Evolutionary conservation across 2,329 filamentous ascomycete species (phyloP).

Genomic region (Ploettnerulaceae sp.): DNA sequence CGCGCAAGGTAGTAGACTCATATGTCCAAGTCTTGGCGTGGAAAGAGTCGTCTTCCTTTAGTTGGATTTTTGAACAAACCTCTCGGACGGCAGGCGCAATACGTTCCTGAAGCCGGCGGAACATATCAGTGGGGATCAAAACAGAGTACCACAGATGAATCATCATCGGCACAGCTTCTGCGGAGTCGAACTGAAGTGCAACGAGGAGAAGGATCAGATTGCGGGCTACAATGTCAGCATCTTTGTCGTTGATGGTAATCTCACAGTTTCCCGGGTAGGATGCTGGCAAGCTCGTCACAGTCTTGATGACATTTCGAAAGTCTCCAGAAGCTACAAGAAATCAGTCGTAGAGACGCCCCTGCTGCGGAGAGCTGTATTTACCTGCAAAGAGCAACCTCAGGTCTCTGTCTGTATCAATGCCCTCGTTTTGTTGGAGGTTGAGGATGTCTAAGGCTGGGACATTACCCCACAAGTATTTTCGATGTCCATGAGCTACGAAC

Average conservation of each 20-base stretch:
- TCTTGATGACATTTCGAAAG: slow-evolving; percentile 39
- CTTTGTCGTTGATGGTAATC: slow-evolving; percentile 25
- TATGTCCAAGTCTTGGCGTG: neutral
- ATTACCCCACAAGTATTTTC: slow-evolving; percentile 1
- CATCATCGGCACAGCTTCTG: neutral
- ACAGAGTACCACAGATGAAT: slow-evolving; percentile 45
- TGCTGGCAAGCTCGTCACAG: too few relatives aligned
- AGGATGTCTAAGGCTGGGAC: neutral
- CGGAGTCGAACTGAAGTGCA: slow-evolving; percentile 2
- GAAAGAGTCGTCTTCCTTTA: neutral
- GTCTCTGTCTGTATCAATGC: neutral
- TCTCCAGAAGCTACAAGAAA: slow-evolving; percentile 39
- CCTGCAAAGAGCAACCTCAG: neutral
- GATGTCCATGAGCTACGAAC: neutral
- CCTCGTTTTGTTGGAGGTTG: neutral
- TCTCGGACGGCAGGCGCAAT: neutral
- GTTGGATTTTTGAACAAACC: neutral
- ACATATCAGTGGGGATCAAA: slow-evolving; percentile 6
- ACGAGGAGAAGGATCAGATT: slow-evolving; percentile 14
- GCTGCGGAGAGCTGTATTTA: too few relatives aligned
- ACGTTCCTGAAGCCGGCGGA: slow-evolving; percentile 4
- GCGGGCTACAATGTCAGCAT: slow-evolving; percentile 16
- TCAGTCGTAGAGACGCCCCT: too few relatives aligned
- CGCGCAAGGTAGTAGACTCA: neutral
- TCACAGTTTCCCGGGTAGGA: too few relatives aligned